Evolutionary conservation across 495 filamentous ascomycete genomes (phyloP).

Genomic region (Cetradonia linearis): DNA sequence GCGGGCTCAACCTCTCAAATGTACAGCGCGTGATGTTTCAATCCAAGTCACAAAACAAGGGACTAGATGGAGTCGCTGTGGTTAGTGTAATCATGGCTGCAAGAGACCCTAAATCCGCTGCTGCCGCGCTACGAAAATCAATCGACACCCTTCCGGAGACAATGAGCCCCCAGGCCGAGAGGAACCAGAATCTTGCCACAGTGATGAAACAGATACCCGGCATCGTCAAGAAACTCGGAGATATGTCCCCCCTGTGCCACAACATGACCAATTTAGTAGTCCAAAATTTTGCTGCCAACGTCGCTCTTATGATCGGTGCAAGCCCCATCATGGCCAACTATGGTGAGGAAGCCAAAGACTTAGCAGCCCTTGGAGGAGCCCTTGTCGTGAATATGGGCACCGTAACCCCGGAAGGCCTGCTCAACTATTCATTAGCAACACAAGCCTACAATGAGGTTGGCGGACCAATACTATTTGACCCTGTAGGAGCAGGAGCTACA

Average conservation of each 20-base stretch:
- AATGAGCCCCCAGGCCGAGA: constrained; percentile 25
- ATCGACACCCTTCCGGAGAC: constrained; percentile 42
- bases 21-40: constrained; percentile 63
- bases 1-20: constrained; percentile 76
- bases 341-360: constrained; percentile 69
- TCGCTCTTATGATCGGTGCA: constrained; percentile 63
- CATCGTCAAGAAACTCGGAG: constrained; percentile 49
- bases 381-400: constrained; percentile 96
- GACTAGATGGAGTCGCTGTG: constrained; percentile 70
- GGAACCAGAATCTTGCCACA: constrained; percentile 31
- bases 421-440: constrained; percentile 56
- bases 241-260: constrained; percentile 66
- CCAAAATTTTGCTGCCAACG: constrained; percentile 86
- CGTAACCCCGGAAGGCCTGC: constrained; percentile 57
- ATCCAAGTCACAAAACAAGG: constrained; percentile 40
- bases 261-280: constrained; percentile 97
- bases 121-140: constrained; percentile 44
- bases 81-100: constrained; percentile 83
- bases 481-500: constrained; percentile 85
- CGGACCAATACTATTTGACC: constrained; percentile 75
- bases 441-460: constrained; percentile 67
- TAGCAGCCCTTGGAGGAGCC: constrained; percentile 53
- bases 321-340: constrained; percentile 92
- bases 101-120: constrained; percentile 48
- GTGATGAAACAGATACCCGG: constrained; percentile 40